Conservation (phyloP, 2,329 filamentous ascomycete genomes). For the Trichoderma atroviride region DNA sequence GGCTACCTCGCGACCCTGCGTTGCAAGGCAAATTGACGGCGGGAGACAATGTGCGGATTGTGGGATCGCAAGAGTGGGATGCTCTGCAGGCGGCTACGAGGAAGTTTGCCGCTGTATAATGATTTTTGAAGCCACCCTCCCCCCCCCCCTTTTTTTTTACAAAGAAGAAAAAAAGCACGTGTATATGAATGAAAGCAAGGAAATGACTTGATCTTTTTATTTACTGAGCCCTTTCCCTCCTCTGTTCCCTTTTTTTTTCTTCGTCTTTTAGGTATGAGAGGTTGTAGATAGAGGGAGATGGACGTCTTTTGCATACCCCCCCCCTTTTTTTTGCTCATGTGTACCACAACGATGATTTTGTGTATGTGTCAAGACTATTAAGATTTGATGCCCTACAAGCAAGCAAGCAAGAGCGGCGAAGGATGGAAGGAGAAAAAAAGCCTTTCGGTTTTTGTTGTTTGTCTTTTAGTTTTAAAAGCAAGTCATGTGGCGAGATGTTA, state of each 20-base stretch:
- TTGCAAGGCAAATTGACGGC: constrained; percentile 44
- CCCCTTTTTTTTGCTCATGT: neutral
- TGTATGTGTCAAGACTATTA: constrained; percentile 9
- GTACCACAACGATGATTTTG: constrained; percentile 11
- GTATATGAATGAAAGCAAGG: constrained; percentile 14
- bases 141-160: neutral
- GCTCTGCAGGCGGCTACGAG: constrained; percentile 49
- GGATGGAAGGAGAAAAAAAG: neutral
- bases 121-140: neutral
- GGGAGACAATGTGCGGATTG: constrained; percentile 48
- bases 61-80: constrained; percentile 59
- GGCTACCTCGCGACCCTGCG: constrained; percentile 46
- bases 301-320: constrained; percentile 23
- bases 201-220: neutral
- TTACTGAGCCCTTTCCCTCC: neutral
- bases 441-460: neutral
- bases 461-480: neutral
- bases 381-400: constrained; percentile 3
- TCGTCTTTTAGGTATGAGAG: neutral
- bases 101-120: constrained; percentile 36
- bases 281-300: neutral
- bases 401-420: neutral
- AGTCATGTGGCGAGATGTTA: neutral
- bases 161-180: neutral
- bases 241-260: neutral